Base-by-base conservation (phyloP, 306 rosid genomes). In the Cicer cuneatum region DNA sequence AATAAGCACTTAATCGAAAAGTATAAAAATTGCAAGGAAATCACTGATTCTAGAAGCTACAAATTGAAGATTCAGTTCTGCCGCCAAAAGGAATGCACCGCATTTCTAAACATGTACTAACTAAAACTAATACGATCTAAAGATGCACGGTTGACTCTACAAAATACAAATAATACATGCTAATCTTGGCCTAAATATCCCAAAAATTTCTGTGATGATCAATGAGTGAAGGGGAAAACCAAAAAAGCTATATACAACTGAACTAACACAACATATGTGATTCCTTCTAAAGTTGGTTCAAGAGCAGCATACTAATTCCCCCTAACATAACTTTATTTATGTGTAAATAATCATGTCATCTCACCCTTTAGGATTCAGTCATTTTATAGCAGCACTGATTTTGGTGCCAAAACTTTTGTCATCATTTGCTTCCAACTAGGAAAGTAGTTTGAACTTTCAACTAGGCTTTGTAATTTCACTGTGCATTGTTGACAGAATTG, bases 401-500 rank as follows among this genome's bases (percentile, higher is more conserved):
- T 56, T 40, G 53, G 38, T 51, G 52, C 48, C n/a, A 7, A n/a
- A 53, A 21, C 11, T 61, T 77, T 57, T 42, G 42, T 18, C 65
- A 33, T 46, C 5, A 54, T 76, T 52, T 19, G 24, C 75, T 56
- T 40, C 62, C 21, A 54, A 10, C 24, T 33, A 59, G 15, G 11
- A 16, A 19, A 10, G 40, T 43, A 13, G 76, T 68, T 33, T 13
- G 41, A 59, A 56, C 51, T 38, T 38, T 66, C 3, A 24, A 24
- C 40, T 12, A 82, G 66, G 66, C 37, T 12, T 39, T 35, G 11
- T 39, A 58, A 14, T 69, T 77, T 75, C 68, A 79, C 79, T 84
- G 86, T 7, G 86, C 87, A 78, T 87, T 92, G 78, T 38, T 85
- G n/a, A 83, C 86, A 73, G 94, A 93, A 78, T 86, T 94, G 72